Percentiles rank a stretch among this genome's conserved stretches.
phyloP scores from a whole-genome alignment of 345 rosid genomes.

The Arabidopsis arenosa region DNA sequence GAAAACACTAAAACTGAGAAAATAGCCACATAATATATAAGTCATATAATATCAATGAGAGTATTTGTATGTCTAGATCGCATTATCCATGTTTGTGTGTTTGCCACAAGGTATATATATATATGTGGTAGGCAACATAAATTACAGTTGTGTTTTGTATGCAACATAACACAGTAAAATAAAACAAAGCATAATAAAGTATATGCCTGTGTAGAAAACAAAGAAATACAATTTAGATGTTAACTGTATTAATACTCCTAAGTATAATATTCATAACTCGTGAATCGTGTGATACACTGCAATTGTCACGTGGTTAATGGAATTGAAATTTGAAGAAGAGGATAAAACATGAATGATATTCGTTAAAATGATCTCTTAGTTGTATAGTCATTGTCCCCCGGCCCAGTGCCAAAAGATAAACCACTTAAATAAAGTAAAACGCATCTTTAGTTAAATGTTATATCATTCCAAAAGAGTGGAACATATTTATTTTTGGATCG shows the following conservation, averaged over 20 bases:
- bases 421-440: constrained; percentile 1
- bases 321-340: no score
- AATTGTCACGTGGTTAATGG: no score
- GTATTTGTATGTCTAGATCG: background rate
- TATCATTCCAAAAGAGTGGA: constrained; percentile 6
- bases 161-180: background rate
- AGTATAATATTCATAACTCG: no score
- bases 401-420: background rate
- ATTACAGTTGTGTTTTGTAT: background rate
- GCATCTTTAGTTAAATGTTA: constrained; percentile 28
- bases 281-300: no score
- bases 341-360: no score
- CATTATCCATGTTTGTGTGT: background rate
- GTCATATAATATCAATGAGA: background rate
- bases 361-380: no score
- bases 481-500: constrained; percentile 1
- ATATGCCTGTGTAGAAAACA: background rate
- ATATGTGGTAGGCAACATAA: background rate
- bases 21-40: background rate
- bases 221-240: background rate
- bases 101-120: background rate
- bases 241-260: no score
- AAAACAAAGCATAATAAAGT: background rate
- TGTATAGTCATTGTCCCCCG: constrained; percentile 15
- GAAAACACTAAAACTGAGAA: background rate